phyloP scores from a whole-genome alignment of 305 asterid genomes.

The Fraxinus nigra region DNA sequence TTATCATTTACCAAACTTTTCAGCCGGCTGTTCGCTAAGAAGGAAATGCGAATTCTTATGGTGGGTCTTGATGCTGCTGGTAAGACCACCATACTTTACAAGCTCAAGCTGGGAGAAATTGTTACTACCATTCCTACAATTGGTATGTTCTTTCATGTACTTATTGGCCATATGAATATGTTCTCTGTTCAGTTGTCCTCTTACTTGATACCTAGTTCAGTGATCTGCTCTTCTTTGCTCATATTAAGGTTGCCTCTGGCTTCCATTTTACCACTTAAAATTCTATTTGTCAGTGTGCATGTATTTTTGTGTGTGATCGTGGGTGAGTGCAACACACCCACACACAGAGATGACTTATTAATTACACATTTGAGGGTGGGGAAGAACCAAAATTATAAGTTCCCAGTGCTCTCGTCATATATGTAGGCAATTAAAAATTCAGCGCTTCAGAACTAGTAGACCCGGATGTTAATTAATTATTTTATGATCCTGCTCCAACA shows the following conservation, averaged over 20 bases:
- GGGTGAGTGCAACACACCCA: background rate
- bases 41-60: conserved; percentile 88
- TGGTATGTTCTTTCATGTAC: conserved; percentile 34
- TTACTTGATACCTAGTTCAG: background rate
- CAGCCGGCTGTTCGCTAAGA: conserved; percentile 81
- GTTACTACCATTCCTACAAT: conserved; percentile 87
- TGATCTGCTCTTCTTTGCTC: background rate
- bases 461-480: background rate
- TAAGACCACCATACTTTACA: conserved; percentile 86
- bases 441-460: background rate
- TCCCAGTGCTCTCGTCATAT: background rate
- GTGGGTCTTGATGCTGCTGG: conserved; percentile 97
- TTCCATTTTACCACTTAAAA: background rate
- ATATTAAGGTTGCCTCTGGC: background rate
- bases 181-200: background rate
- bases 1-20: conserved; percentile 80
- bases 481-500: background rate
- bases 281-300: background rate
- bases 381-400: background rate
- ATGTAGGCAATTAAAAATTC: background rate
- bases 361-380: background rate
- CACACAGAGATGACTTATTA: background rate
- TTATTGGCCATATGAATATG: background rate
- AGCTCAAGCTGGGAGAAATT: conserved; percentile 85
- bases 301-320: background rate